A percentile compares a stretch with the other conserved stretches of the same genome.
Conservation (phyloP, 495 filamentous ascomycete species). For the Podospora australis region DNA sequence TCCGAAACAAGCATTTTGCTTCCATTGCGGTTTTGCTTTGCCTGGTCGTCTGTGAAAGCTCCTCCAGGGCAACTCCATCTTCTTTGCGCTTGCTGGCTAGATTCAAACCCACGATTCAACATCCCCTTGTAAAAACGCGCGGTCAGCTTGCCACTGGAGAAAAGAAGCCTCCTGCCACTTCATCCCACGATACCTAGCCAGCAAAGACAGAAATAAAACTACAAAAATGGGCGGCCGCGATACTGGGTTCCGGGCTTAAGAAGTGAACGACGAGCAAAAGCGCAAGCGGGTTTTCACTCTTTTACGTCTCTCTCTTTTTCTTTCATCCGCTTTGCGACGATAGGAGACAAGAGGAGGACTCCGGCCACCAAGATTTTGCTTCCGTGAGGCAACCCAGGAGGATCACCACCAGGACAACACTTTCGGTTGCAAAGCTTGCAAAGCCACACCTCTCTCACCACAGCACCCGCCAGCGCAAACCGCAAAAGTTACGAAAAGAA, state of each 20-base stretch:
- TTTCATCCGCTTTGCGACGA: neutral
- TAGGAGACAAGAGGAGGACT: neutral
- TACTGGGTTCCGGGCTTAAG: slow-evolving; percentile 2
- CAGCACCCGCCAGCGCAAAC: neutral
- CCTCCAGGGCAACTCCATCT: too few species aligned
- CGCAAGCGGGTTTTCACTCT: slow-evolving; percentile 7
- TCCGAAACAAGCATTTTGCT: too few species aligned
- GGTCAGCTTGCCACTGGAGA: neutral
- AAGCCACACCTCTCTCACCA: neutral
- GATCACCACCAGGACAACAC: too few species aligned
- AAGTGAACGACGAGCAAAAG: neutral
- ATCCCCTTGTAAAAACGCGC: neutral
- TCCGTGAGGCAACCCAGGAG: slow-evolving; percentile 6
- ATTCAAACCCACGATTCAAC: neutral
- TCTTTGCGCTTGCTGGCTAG: too few species aligned
- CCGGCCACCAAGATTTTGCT: neutral
- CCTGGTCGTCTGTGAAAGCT: too few species aligned
- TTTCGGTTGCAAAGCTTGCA: too few species aligned
- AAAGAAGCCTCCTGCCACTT: neutral
- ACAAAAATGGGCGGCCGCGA: slow-evolving; percentile 13
- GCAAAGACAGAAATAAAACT: neutral
- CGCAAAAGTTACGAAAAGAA: neutral
- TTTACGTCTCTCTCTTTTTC: slow-evolving; percentile 1
- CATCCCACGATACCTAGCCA: too few species aligned
- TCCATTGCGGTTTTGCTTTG: too few species aligned